These are phyloP conservation scores for Sanguinoderma infundibulare DNA, from an alignment of 1,284 basidiomycete genomes.

Conservation along the genomic window DNA sequence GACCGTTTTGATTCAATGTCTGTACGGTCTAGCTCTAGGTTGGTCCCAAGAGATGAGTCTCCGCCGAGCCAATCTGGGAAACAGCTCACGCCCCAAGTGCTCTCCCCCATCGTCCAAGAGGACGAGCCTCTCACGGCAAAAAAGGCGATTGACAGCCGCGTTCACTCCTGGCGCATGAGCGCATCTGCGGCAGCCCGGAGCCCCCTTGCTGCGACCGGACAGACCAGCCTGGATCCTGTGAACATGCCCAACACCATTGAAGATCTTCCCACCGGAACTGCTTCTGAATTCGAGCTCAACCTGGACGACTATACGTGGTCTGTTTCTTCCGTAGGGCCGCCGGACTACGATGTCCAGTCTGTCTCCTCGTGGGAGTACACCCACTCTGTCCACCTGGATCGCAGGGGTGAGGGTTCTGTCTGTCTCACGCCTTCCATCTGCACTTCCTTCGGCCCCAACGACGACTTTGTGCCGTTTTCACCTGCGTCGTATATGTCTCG, in stretches of 20 bases:
- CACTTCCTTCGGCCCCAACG: conserved; percentile 45
- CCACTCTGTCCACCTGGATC: conserved; percentile 54
- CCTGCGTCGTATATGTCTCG: conserved; percentile 32
- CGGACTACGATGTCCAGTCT: conserved; percentile 44
- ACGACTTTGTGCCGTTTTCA: conserved; percentile 36
- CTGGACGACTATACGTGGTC: conserved; percentile 74
- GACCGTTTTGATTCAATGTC: conserved; percentile 59
- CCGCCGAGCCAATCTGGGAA: conserved; percentile 33
- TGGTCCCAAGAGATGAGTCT: conserved; percentile 28
- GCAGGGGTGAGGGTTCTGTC: conserved; percentile 61
- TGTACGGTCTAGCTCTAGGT: conserved; percentile 37
- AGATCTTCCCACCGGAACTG: conserved; percentile 40
- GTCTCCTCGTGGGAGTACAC: conserved; percentile 38
- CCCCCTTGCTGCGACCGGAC: conserved; percentile 54
- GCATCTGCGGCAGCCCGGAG: conserved; percentile 49
- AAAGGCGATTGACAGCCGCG: conserved; percentile 54
- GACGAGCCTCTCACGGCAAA: conserved; percentile 55
- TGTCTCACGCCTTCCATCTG: conserved; percentile 55
- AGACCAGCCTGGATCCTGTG: conserved; percentile 55
- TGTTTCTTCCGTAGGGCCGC: conserved; percentile 66
- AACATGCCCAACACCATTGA: conserved; percentile 53
- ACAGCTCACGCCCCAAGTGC: conserved; percentile 31
- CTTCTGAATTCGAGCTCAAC: conserved; percentile 47
- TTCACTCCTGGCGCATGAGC: conserved; percentile 67
- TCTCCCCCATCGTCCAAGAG: conserved; percentile 68